Conservation (phyloP, 495 filamentous ascomycete species). For the Jackrogersella minutella region DNA sequence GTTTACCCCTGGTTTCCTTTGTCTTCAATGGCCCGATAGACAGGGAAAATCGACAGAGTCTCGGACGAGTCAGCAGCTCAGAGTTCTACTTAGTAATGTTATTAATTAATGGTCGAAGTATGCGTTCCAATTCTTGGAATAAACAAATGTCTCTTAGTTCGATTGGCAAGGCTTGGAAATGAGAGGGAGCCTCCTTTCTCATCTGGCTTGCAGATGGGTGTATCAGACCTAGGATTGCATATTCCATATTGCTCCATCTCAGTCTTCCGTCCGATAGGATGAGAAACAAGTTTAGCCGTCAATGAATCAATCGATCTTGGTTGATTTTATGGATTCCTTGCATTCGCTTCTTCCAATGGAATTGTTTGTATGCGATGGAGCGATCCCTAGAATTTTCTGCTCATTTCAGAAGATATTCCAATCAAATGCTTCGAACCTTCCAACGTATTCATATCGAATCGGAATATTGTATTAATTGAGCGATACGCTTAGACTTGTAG, state of each 20-base stretch:
- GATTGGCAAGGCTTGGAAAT: conserved; percentile 28
- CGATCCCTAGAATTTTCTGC: background rate
- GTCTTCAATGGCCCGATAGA: conserved; percentile 33
- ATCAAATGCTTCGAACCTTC: background rate
- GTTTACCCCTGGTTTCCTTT: conserved; percentile 10
- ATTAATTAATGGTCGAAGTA: conserved; percentile 5
- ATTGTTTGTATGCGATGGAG: conserved; percentile 18
- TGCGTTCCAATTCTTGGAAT: conserved; percentile 10
- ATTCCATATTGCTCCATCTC: conserved; percentile 21
- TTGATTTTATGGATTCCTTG: conserved; percentile 16
- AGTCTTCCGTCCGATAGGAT: conserved; percentile 31
- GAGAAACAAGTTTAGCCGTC: conserved; percentile 8
- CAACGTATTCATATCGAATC: background rate
- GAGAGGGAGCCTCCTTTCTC: conserved; percentile 35
- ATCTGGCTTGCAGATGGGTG: conserved; percentile 24
- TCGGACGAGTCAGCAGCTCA: conserved; percentile 32
- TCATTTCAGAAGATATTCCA: conserved; percentile 24
- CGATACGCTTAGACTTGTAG: background rate
- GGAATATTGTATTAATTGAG: too few species aligned
- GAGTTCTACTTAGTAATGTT: background rate
- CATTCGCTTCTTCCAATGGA: conserved; percentile 18
- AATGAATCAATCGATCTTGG: conserved; percentile 25
- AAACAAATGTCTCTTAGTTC: background rate
- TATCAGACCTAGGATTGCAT: conserved; percentile 17
- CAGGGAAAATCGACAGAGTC: conserved; percentile 35